Evolutionary conservation across 306 rosid species (phyloP).

Genomic region (Vachellia pachyceras): DNA sequence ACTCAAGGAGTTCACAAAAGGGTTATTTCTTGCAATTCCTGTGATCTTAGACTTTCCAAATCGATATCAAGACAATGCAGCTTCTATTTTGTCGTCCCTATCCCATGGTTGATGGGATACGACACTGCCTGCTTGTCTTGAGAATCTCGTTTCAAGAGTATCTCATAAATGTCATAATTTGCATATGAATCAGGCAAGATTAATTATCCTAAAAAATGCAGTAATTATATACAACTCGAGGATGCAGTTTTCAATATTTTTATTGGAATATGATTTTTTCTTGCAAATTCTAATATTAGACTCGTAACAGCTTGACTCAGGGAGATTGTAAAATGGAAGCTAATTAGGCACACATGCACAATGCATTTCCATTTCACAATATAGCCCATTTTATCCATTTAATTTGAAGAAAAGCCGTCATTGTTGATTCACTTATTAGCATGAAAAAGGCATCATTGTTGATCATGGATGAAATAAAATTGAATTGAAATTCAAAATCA

Average conservation of each 20-base stretch:
- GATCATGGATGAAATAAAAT: background rate
- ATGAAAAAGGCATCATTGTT: background rate
- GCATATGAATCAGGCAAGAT: too few species aligned
- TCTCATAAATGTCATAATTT: too few species aligned
- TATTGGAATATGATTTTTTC: background rate
- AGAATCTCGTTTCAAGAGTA: background rate
- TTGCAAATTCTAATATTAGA: background rate
- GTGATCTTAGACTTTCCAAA: background rate
- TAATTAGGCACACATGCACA: background rate
- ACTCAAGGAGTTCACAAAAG: background rate
- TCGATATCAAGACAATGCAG: background rate
- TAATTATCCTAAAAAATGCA: too few species aligned
- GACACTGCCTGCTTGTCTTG: background rate
- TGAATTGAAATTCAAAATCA: conserved; percentile 4
- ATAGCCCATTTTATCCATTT: conserved; percentile 12
- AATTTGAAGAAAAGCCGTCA: background rate
- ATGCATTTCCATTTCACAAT: conserved; percentile 18
- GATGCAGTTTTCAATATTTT: background rate
- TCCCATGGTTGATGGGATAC: background rate
- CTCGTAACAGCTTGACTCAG: background rate
- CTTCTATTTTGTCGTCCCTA: background rate
- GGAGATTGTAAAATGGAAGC: background rate
- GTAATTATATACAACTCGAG: too few species aligned
- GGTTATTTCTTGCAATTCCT: background rate
- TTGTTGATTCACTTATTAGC: background rate